Evolutionary conservation across 2,329 filamentous ascomycete genomes (phyloP).

Genomic region (Penicillium sp.): DNA sequence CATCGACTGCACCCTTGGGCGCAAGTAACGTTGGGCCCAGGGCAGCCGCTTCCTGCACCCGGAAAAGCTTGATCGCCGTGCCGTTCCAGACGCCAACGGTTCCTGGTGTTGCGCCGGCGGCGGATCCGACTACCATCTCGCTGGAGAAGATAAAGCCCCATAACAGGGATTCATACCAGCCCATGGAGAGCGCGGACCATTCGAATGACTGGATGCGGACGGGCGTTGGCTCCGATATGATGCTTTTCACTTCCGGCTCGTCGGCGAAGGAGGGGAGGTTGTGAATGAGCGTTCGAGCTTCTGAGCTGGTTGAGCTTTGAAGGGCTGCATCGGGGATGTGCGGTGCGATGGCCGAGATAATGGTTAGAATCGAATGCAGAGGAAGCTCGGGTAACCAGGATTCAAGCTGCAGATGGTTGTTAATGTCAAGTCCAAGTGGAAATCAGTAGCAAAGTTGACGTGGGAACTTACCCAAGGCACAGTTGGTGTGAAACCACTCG

Average conservation of each 20-base stretch:
- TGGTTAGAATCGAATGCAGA: constrained; percentile 78
- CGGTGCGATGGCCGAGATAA: constrained; percentile 65
- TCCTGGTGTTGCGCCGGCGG: constrained; percentile 63
- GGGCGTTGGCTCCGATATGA: constrained; percentile 68
- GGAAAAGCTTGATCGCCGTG: constrained; percentile 83
- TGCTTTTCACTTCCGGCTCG: constrained; percentile 64
- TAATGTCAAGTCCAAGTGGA: constrained; percentile 5
- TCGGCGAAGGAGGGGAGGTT: constrained; percentile 47
- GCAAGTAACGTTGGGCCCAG: constrained; percentile 79
- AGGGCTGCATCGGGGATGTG: constrained; percentile 52
- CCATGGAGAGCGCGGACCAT: constrained; percentile 85
- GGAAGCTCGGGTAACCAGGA: constrained; percentile 91
- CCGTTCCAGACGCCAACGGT: constrained; percentile 94
- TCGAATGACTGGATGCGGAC: constrained; percentile 86
- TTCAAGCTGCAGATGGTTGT: constrained; percentile 63
- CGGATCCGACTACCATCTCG: constrained; percentile 69
- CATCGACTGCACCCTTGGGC: constrained; percentile 87
- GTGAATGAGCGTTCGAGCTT: constrained; percentile 44
- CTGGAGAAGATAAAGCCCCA: constrained; percentile 92
- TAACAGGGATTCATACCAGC: constrained; percentile 93
- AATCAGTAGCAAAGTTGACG: constrained; percentile 6
- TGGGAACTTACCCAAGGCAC: constrained; percentile 63
- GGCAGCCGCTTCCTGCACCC: constrained; percentile 80
- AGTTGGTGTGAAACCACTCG: constrained; percentile 70
- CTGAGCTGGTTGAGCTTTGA: constrained; percentile 40